Percentiles rank a stretch among this genome's conserved stretches.
phyloP scores from a whole-genome alignment of 1,284 basidiomycete species.

The Cryptococcus amylolentus region DNA sequence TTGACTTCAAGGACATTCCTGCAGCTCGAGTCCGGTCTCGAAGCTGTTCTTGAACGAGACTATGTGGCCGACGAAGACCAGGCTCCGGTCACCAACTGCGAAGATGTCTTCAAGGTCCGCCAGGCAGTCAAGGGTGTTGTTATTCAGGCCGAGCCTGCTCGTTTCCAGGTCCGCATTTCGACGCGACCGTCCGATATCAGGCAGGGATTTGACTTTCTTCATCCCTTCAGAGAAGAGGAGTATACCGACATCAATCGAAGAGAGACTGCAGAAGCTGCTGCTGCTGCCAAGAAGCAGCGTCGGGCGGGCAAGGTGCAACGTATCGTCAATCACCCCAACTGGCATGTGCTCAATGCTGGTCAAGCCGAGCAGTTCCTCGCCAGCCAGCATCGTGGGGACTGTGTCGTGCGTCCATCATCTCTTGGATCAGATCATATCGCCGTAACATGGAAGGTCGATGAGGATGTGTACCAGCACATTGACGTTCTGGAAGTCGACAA shows the following conservation, averaged over 20 bases:
- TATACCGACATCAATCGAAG: conserved; percentile 50
- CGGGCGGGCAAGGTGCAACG: conserved; percentile 73
- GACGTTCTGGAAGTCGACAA: conserved; percentile 81
- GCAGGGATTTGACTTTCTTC: conserved; percentile 35
- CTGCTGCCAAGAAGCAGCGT: conserved; percentile 74
- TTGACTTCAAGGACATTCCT: conserved; percentile 36
- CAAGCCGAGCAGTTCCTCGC: conserved; percentile 89
- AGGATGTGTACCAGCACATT: conserved; percentile 94
- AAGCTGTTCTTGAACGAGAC: conserved; percentile 69
- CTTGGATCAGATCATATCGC: conserved; percentile 92
- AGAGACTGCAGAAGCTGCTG: conserved; percentile 66
- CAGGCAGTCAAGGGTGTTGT: conserved; percentile 81
- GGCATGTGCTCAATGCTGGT: conserved; percentile 88
- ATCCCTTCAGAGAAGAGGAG: conserved; percentile 38
- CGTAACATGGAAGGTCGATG: conserved; percentile 99
- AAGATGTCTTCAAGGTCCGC: conserved; percentile 62
- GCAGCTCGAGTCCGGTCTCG: conserved; percentile 82
- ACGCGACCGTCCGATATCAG: conserved; percentile 67
- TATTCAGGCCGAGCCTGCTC: conserved; percentile 63
- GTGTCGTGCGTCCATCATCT: conserved; percentile 92
- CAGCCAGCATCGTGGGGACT: conserved; percentile 87
- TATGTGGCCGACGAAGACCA: conserved; percentile 57
- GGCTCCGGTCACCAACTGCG: conserved; percentile 50
- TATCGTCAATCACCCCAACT: conserved; percentile 97
- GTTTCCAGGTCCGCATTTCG: conserved; percentile 73